These are phyloP conservation scores for Aspergillus diversus DNA, from an alignment of 495 filamentous ascomycete species.

Conservation along the genomic window DNA sequence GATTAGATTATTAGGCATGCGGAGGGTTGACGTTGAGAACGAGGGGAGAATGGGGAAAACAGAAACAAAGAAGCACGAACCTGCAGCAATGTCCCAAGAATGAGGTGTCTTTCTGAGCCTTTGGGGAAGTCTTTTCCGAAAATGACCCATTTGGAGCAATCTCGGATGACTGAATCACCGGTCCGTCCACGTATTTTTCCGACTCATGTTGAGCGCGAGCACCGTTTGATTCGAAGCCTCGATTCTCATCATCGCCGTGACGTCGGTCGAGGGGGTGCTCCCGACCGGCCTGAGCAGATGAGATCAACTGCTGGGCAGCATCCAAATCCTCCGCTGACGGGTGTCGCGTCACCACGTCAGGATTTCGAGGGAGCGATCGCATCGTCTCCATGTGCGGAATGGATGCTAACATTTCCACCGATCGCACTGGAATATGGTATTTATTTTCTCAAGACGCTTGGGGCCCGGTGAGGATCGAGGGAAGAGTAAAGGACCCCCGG, in stretches of 20 bases:
- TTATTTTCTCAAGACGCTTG: conserved; percentile 8
- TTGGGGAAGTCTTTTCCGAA: conserved; percentile 38
- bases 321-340: conserved; percentile 51
- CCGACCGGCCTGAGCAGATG: conserved; percentile 49
- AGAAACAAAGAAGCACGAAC: conserved; percentile 33
- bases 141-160: conserved; percentile 10
- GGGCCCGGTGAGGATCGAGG: conserved; percentile 6
- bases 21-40: neutral
- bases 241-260: conserved; percentile 24
- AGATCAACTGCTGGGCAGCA: conserved; percentile 51
- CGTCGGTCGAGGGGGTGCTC: conserved; percentile 40
- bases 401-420: conserved; percentile 46
- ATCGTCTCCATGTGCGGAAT: conserved; percentile 47
- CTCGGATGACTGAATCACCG: conserved; percentile 16
- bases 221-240: conserved; percentile 21
- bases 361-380: conserved; percentile 40
- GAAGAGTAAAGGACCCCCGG: conserved; percentile 12
- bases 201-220: conserved; percentile 18
- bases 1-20: conserved; percentile 3
- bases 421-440: neutral
- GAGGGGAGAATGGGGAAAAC: neutral
- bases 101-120: conserved; percentile 42
- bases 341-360: conserved; percentile 41
- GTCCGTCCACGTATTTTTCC: conserved; percentile 19
- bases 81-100: conserved; percentile 60